Evolutionary conservation across 768 basidiomycete species (phyloP), one percentile per base, ranked within the genome.

Genomic region (Lactarius quietus): DNA sequence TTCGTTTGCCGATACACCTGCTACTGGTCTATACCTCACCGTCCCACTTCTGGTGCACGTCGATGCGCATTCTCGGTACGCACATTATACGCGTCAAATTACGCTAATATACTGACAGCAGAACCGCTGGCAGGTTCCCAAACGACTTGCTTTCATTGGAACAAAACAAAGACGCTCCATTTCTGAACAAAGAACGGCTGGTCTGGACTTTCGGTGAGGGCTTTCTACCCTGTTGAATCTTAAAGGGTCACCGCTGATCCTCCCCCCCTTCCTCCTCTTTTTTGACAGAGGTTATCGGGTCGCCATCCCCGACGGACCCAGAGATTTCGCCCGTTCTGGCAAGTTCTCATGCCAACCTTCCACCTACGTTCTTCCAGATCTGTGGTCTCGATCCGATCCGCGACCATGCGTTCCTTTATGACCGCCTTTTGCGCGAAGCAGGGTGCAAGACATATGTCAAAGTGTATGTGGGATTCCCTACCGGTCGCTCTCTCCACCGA

Each of bases 1-100:
- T 3, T 60, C 65, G 63, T 72, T 75, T 57, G 14, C 33, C 4
- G 48, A 53, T 18, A 66, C 41, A 17, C 63, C 45, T n/a, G 33
- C 73, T 17, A 74, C 75, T 3, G 74, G 74, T 5, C 72, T 71
- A 28, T 33, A 69, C 6, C 70, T 76, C 1, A 53, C 61, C 31
- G 38, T 69, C 45, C 75, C 75, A 12, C 31, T 52, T 20, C 43
- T 72, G n/a, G 15, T 69, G 20, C 66, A 72, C 48, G 65, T 69
- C 6, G 62, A 70, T 12, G 72, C 61, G 2, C 62, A 70, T 35
- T 70, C 73, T 7, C 66, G 70, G 17, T 57, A 28, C n/a, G 55
- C 20, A 17, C 28, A 31, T 29, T 26, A 20, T 28, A 3, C 15
- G 14, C 41, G 45, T n/a, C 52, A 7, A 15, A 43, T 0, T 56